A percentile compares a stretch with the other conserved stretches of the same genome.
phyloP scores from a whole-genome alignment of 129 eudicot genomes.

The Arctium lappa region DNA sequence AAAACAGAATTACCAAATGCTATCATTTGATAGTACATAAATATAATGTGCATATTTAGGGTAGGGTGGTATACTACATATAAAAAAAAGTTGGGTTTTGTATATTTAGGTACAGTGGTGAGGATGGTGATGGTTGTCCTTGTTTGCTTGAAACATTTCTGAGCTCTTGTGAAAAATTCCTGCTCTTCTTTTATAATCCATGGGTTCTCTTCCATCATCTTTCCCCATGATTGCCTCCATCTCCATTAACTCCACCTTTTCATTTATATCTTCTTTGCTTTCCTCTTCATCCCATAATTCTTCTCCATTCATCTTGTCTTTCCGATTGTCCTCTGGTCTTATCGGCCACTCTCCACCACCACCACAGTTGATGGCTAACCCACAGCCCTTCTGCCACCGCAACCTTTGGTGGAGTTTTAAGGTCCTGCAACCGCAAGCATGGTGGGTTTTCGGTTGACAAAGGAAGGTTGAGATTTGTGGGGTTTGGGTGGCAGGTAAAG shows the following conservation, averaged over 20 bases:
- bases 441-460: background rate
- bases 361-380: slow-evolving; percentile 6
- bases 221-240: slow-evolving; percentile 91
- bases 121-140: slow-evolving; percentile 26
- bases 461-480: background rate
- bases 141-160: slow-evolving; percentile 67
- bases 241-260: slow-evolving; percentile 73
- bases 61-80: background rate
- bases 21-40: background rate
- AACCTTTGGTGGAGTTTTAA: background rate
- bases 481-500: slow-evolving; percentile 3
- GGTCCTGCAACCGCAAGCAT: background rate
- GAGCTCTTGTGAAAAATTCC: slow-evolving; percentile 62
- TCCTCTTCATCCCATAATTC: slow-evolving; percentile 7
- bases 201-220: slow-evolving; percentile 67
- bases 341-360: slow-evolving; percentile 21
- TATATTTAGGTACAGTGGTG: slow-evolving; percentile 22
- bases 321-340: slow-evolving; percentile 19
- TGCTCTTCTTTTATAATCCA: slow-evolving; percentile 81
- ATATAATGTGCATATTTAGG: too few species aligned
- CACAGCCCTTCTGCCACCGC: slow-evolving; percentile 9
- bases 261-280: slow-evolving; percentile 14
- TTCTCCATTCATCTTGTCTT: slow-evolving; percentile 29
- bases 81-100: background rate
- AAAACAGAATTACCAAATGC: background rate